These are phyloP conservation scores for Blastocystis sp. DNA, from an alignment of 352 stramenopile species.

Conservation along the genomic window DNA sequence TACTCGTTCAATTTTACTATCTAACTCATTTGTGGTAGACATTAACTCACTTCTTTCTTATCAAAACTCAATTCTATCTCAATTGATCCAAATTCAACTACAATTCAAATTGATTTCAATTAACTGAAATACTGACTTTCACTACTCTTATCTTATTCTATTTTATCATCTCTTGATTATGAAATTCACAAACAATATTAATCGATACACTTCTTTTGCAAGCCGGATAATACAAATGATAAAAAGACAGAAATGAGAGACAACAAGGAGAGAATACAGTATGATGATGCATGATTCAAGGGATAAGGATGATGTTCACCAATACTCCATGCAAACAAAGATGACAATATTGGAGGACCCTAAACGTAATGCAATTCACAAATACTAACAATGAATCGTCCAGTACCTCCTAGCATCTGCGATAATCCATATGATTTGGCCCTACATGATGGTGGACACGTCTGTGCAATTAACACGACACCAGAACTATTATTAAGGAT, in stretches of 20 bases:
- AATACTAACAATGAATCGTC: conserved; percentile 30
- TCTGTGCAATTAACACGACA: conserved; percentile 6
- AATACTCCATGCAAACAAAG: conserved; percentile 22
- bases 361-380: background rate
- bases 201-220: too few relatives aligned
- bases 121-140: too few relatives aligned
- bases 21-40: conserved; percentile 71
- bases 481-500: background rate
- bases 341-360: background rate
- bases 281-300: background rate
- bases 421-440: background rate
- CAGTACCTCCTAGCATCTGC: background rate
- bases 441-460: background rate
- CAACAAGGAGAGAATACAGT: background rate
- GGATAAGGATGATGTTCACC: background rate
- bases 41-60: background rate
- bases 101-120: too few relatives aligned
- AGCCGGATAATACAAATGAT: background rate
- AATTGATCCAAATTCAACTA: too few relatives aligned
- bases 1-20: conserved; percentile 79
- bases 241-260: background rate
- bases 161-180: too few relatives aligned
- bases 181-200: too few relatives aligned
- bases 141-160: too few relatives aligned
- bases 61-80: too few relatives aligned